Base-by-base conservation (phyloP, 495 filamentous ascomycete species). In the Trichoderma erinaceum region DNA sequence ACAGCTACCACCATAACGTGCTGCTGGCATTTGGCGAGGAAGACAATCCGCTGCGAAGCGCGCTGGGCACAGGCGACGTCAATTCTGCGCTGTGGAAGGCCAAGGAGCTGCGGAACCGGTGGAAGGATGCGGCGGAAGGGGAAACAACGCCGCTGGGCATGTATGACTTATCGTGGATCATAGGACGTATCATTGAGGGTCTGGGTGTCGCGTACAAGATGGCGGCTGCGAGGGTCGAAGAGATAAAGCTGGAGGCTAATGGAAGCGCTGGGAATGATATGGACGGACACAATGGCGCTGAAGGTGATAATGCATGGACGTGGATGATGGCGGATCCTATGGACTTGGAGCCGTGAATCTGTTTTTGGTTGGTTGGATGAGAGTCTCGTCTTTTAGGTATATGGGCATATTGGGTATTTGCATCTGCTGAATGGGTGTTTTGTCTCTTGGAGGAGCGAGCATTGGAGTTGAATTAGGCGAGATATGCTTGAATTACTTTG, bases 1-100 rank as follows among this genome's bases (percentile, higher is more conserved):
- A 90, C 68, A 75, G 78, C 4, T 90, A 88, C 70, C 88, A 90
- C 66, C 85, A 85, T 29, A 89, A 89, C 68, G 86, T 89, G 8
- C 78, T 90, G 0, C 75, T 78, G 13, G 81, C 86, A 2, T 77
- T 90, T 0, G 80, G 85, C 64, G 71, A 80, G 25, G 71, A 74
- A 15, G 67, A 69, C 0, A 84, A 83, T 58, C 87, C 87, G 3
- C 73, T 89, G 15, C 76, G 83, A 27, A 70, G 68, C 0, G 78
- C 83, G 1, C 77, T 90, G 15, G 86, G 86, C 0, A 72, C 41
- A 0, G 80, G 81, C 0, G 76, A 79, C 12, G 81, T 85, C 2
- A 74, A 77, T 16, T 70, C 69, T 13, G 81, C 86, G 66, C 74
- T 90, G n/a, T 75, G 75, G 21, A 72, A 80, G 48, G 88, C 87